A percentile compares a stretch with the other conserved stretches of the same genome.
phyloP scores from a whole-genome alignment of 2,329 filamentous ascomycete genomes.

The Monosporascus sp. region DNA sequence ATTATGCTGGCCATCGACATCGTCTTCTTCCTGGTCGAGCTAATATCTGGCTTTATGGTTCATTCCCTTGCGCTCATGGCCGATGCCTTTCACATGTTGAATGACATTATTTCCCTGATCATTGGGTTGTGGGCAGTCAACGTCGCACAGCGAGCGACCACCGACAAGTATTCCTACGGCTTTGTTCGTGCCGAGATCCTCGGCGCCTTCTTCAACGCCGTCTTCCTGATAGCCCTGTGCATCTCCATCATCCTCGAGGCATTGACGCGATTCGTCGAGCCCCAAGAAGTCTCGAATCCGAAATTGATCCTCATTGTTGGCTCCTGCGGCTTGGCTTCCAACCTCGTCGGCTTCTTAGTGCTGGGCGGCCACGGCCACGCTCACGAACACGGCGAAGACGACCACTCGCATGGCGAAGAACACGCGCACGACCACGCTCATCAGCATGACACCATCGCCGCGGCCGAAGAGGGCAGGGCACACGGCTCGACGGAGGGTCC shows the following conservation, averaged over 20 bases:
- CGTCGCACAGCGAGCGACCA: conserved; percentile 76
- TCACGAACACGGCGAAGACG: conserved; percentile 58
- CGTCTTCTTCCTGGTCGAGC: conserved; percentile 84
- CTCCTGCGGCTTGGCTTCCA: conserved; percentile 77
- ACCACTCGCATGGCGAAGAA: conserved; percentile 45
- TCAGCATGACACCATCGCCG: conserved; percentile 29
- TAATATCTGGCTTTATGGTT: conserved; percentile 79
- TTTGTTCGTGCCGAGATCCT: conserved; percentile 97
- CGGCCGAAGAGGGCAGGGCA: conserved; percentile 48
- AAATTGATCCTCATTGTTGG: conserved; percentile 87
- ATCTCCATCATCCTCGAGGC: conserved; percentile 96
- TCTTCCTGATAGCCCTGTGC: conserved; percentile 94
- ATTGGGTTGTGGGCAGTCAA: conserved; percentile 95
- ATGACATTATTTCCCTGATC: conserved; percentile 90
- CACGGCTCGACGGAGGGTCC: conserved; percentile 33
- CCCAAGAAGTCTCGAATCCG: conserved; percentile 80
- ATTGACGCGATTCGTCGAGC: conserved; percentile 84
- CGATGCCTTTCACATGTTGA: conserved; percentile 98
- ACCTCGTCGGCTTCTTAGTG: conserved; percentile 81
- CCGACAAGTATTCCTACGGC: conserved; percentile 92
- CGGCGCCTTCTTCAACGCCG: conserved; percentile 92
- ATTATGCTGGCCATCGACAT: conserved; percentile 89
- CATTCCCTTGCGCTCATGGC: conserved; percentile 90
- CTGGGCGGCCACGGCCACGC: conserved; percentile 91
- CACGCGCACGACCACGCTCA: conserved; percentile 43